Conservation (phyloP, 1,284 basidiomycete genomes). For the Boletellus dicymbophilus region DNA sequence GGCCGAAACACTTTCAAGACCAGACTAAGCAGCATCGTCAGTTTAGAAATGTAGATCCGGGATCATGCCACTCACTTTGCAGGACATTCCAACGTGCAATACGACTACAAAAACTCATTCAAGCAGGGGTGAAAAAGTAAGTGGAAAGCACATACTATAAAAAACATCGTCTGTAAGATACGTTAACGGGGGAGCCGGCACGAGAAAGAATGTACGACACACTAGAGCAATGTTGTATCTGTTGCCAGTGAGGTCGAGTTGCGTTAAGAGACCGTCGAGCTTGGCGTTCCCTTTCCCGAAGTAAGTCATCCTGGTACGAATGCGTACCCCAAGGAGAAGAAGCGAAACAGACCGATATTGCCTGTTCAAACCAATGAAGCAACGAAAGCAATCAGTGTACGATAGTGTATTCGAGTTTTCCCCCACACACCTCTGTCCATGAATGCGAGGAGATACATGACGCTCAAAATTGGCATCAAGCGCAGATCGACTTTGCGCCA, state of each 20-base stretch:
- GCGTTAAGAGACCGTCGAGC: conserved; percentile 55
- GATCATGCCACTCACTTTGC: conserved; percentile 21
- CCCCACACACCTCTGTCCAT: conserved; percentile 55
- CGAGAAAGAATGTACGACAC: conserved; percentile 6
- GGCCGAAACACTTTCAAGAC: conserved; percentile 53
- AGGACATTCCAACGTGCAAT: conserved; percentile 35
- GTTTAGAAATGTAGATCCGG: background rate
- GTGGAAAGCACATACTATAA: conserved; percentile 51
- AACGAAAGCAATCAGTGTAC: background rate
- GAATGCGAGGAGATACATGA: conserved; percentile 68
- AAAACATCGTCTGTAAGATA: conserved; percentile 60
- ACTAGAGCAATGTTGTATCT: conserved; percentile 70
- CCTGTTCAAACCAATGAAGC: background rate
- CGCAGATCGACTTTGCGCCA: conserved; percentile 67
- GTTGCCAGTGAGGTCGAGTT: conserved; percentile 57
- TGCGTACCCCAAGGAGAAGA: too few species aligned
- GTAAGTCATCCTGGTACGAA: background rate
- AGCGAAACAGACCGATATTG: background rate
- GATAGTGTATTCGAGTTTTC: background rate
- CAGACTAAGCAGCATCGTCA: conserved; percentile 34
- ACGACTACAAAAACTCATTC: conserved; percentile 11
- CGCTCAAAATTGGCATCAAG: conserved; percentile 63
- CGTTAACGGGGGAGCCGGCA: background rate
- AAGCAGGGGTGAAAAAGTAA: background rate
- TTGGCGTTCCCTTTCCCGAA: conserved; percentile 57